Evolutionary conservation across 2,329 filamentous ascomycete genomes (phyloP), one percentile per base, ranked within the genome.

Genomic region (Alternaria incomplexa): DNA sequence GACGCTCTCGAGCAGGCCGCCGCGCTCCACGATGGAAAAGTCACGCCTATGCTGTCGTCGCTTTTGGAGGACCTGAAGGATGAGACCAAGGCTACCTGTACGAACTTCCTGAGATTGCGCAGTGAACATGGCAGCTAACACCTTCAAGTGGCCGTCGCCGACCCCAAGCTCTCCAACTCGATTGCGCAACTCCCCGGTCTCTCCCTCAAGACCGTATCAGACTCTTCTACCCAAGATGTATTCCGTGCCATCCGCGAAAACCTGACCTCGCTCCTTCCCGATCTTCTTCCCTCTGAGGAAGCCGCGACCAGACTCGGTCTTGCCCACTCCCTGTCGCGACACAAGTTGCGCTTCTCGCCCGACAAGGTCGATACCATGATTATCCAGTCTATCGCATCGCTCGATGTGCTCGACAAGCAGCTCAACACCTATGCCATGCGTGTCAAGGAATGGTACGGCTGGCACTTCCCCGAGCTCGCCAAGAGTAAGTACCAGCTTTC

Each of bases 361-460:
- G 94, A 99, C 79, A 99, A 99, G 87, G 95, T 99, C 72, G 96
- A 99, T 80, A 96, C 96, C 55, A 99, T 99, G 96, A 97, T 99
- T 78, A 94, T 99, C 62, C 96, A 99, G 84, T 94, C 94, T 61
- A 96, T 99, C 79, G 74, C 88, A 36, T 72, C 97, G 55, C 87
- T 99, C 50, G 96, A 99, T 79, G 96, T 99, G 69, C 85, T 99
- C 65, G 96, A 99, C 85, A 99, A 99, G 87, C 96, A 99, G 83
- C 86, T 99, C 68, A 99, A 99, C 85, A 96, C 93, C 73, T 98
- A 97, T 79, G 95, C 96, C 69, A 99, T 99, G 96, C 88, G 96
- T 81, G 93, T 97, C 66, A 98, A 98, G 89, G 96, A 99, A 83
- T 99, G 96, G 96, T 99, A 99, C 80, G 96, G 96, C 76, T 99